Evolutionary conservation across 2,329 filamentous ascomycete species (phyloP).

Genomic region (Colletotrichum kahawae): DNA sequence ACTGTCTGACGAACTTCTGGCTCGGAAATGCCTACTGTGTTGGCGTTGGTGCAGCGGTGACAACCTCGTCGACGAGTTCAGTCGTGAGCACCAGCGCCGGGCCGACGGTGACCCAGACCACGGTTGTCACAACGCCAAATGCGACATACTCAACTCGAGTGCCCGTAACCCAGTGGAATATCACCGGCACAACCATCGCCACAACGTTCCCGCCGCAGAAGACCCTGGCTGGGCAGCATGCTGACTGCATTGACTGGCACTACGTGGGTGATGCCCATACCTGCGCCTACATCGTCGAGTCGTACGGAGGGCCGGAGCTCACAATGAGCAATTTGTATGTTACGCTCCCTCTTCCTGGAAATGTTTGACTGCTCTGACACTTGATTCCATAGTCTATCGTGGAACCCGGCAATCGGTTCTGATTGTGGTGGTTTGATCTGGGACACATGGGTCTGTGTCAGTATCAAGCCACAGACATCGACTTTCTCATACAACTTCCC

Average conservation of each 20-base stretch:
- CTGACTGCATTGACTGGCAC: conserved; percentile 21
- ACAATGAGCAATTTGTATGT: background rate
- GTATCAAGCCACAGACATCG: background rate
- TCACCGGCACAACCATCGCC: background rate
- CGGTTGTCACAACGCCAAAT: background rate
- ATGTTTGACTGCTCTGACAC: background rate
- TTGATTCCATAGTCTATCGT: background rate
- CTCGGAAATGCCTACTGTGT: background rate
- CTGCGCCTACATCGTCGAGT: conserved; percentile 7
- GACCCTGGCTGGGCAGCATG: conserved; percentile 24
- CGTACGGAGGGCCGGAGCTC: background rate
- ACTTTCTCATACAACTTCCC: background rate
- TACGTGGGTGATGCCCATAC: background rate
- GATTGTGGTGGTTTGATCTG: conserved; percentile 19
- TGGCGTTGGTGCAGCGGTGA: background rate
- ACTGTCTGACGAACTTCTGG: conserved; percentile 32
- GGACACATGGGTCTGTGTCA: background rate
- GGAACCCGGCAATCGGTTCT: conserved; percentile 18
- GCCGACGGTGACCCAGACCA: background rate
- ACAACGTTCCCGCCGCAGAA: conserved; percentile 23
- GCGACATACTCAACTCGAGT: background rate
- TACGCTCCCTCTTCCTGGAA: background rate
- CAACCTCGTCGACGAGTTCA: background rate
- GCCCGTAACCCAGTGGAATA: background rate
- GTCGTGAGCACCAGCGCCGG: background rate